Evolutionary conservation across 2,329 filamentous ascomycete genomes (phyloP).

Genomic region (Sporothrix pallida): DNA sequence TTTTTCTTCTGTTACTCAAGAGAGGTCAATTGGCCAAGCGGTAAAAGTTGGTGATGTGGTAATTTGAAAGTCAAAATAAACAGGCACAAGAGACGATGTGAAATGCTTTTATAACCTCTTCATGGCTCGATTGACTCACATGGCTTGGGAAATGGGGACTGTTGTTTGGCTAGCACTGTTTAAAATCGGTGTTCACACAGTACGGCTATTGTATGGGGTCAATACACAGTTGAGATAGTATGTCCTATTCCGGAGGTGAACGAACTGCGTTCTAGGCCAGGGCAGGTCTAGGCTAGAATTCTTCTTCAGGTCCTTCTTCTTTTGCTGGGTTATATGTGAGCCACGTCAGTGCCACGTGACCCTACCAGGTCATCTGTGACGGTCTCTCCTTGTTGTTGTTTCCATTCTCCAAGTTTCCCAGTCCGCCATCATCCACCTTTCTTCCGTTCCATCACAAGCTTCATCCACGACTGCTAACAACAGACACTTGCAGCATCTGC

Average conservation of each 20-base stretch:
- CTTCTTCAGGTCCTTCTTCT: too few species aligned
- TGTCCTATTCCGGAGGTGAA: neutral
- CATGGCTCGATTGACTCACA: conserved; percentile 9
- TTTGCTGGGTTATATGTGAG: neutral
- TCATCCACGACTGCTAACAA: neutral
- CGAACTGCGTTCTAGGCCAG: neutral
- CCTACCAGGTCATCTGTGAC: neutral
- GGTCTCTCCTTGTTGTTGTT: neutral
- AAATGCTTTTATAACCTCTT: neutral
- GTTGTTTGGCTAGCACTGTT: neutral
- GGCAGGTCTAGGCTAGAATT: neutral
- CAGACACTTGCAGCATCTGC: neutral
- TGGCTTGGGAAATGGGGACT: too few species aligned
- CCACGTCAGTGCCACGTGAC: conserved; percentile 7
- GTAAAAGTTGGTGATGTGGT: neutral
- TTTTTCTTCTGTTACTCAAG: neutral
- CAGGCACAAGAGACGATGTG: neutral
- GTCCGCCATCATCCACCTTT: neutral
- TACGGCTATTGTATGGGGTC: neutral
- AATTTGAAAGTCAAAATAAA: neutral
- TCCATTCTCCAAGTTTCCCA: neutral
- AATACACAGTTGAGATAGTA: neutral
- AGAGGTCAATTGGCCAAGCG: neutral
- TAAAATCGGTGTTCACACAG: neutral
- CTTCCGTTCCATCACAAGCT: neutral